Conservation (phyloP, 2,329 filamentous ascomycete species). For the Ophiostoma pallidulum region DNA sequence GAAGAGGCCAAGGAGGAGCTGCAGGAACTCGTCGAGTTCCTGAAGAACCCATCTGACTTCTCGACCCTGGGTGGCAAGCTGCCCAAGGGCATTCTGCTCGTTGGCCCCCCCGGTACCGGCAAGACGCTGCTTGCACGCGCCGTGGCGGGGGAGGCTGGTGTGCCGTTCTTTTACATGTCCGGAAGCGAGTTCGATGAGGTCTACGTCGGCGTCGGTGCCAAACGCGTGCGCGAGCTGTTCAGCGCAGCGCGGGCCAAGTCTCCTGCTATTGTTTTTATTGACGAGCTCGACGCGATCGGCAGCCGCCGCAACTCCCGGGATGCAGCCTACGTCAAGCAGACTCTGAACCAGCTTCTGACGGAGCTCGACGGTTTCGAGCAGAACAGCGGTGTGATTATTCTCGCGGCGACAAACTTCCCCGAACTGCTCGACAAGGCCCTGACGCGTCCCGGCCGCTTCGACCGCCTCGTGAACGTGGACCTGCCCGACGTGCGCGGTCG, state of each 20-base stretch:
- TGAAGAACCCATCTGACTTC: constrained; percentile 89
- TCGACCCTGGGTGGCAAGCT: constrained; percentile 90
- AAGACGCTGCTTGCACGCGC: constrained; percentile 94
- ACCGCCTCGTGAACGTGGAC: constrained; percentile 80
- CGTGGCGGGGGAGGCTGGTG: constrained; percentile 91
- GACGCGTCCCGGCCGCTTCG: constrained; percentile 88
- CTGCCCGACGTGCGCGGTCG: constrained; percentile 90
- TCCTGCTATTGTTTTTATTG: constrained; percentile 65
- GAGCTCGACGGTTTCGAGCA: constrained; percentile 97
- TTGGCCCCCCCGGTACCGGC: constrained; percentile 92
- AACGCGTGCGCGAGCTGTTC: constrained; percentile 68
- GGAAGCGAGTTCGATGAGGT: constrained; percentile 98
- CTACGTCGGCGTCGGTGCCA: constrained; percentile 71
- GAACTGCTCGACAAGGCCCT: constrained; percentile 90
- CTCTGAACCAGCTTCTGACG: constrained; percentile 90
- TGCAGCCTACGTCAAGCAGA: constrained; percentile 93
- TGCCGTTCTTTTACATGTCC: constrained; percentile 99
- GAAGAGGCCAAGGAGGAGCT: constrained; percentile 98
- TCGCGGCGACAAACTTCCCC: constrained; percentile 93
- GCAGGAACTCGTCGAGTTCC: constrained; percentile 91
- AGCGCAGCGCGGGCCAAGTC: constrained; percentile 27
- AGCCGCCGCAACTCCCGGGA: constrained; percentile 88
- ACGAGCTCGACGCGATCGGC: constrained; percentile 87
- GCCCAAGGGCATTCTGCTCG: constrained; percentile 89
- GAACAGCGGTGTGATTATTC: constrained; percentile 86